Evolutionary conservation across 371 early-diverging fungal genomes (phyloP), one percentile per base, ranked within the genome.

Genomic region (Amoeboaphelidium protococcarum): DNA sequence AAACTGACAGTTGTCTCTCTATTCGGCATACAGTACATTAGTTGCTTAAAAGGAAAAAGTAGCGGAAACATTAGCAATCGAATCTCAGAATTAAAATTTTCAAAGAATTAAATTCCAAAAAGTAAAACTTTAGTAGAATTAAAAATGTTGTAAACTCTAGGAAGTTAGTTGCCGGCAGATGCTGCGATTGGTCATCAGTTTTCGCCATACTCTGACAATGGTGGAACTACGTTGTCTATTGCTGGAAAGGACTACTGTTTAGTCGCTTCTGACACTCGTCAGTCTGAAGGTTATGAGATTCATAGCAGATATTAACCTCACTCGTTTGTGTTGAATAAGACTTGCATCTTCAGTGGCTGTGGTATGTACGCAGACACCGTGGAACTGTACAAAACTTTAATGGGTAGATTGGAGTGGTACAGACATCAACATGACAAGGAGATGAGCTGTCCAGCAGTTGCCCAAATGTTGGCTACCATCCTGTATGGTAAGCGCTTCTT

Each of bases 261-360:
- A 13, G 68, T 98, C 25, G 97, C 95, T 23, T 76, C 84, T 22
- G 99, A 99, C 63, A 96, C 99, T 16, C 78, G 99, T 49, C 90
- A 90, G 64, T 82, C 83, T 57, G 80, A 87, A 50, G 94, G 85
- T 23, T 95, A 88, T 69, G 68, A 57, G 51, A 98, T 99, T 66
- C 88, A 97, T 67, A 71, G 88, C 13, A 74, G 99, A 52, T 81
- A 82, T 58, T 67, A 75, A 26, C 87, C 95, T 25, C 97, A 98
- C 62, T 78, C 86, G 27, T 89, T 77, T 59, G 70, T 72, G 57
- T 62, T 98, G 66, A 48, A 41, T 25, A 47, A 47, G 50, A 72
- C 74, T 25, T 64, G 82, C 0, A 83, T 92, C 3, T 66, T 98
- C 25, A 80, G 83, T 25, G 79, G 76, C 52, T 74, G 82, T 26